A percentile compares a stretch with the other conserved stretches of the same genome.
Evolutionary conservation across 768 basidiomycete genomes (phyloP).

Genomic region (Hygrophorus russula): DNA sequence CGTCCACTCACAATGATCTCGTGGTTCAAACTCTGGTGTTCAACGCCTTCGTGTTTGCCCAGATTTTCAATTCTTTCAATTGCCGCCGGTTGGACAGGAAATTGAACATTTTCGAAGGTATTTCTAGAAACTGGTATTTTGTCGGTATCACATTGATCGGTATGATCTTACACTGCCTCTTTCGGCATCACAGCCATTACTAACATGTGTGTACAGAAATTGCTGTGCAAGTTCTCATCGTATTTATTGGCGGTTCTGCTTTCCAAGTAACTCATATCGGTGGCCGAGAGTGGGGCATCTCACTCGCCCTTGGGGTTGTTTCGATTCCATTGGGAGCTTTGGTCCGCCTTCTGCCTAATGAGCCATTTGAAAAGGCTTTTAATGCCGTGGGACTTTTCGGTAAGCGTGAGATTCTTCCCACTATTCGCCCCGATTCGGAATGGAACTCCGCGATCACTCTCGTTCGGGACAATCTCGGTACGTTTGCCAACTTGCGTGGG

Average conservation of each 20-base stretch:
- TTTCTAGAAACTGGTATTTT: slow-evolving; percentile 75
- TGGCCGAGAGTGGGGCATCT: slow-evolving; percentile 90
- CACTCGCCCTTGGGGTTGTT: slow-evolving; percentile 74
- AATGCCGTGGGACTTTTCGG: slow-evolving; percentile 43
- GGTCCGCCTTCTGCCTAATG: slow-evolving; percentile 73
- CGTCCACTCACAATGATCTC: slow-evolving; percentile 16
- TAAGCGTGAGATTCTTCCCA: slow-evolving; percentile 57
- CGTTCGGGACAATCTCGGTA: slow-evolving; percentile 78
- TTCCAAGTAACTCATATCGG: slow-evolving; percentile 28
- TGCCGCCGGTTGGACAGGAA: slow-evolving; percentile 77
- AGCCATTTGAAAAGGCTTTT: slow-evolving; percentile 56
- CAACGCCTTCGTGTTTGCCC: slow-evolving; percentile 97
- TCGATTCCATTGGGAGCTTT: slow-evolving; percentile 82
- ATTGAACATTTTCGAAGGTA: slow-evolving; percentile 83
- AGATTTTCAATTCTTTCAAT: slow-evolving; percentile 94
- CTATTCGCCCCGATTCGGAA: slow-evolving; percentile 42
- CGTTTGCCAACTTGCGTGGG: slow-evolving; percentile 77
- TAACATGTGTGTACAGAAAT: slow-evolving; percentile 45
- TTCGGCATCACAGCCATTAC: neutral
- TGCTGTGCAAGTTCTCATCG: slow-evolving; percentile 75
- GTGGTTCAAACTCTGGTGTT: slow-evolving; percentile 83
- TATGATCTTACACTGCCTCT: slow-evolving; percentile 22
- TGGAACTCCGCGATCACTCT: slow-evolving; percentile 76
- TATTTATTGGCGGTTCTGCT: slow-evolving; percentile 71
- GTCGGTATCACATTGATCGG: slow-evolving; percentile 77